These are phyloP conservation scores for Orbilia javanica DNA, from an alignment of 2,329 filamentous ascomycete species.

Conservation along the genomic window DNA sequence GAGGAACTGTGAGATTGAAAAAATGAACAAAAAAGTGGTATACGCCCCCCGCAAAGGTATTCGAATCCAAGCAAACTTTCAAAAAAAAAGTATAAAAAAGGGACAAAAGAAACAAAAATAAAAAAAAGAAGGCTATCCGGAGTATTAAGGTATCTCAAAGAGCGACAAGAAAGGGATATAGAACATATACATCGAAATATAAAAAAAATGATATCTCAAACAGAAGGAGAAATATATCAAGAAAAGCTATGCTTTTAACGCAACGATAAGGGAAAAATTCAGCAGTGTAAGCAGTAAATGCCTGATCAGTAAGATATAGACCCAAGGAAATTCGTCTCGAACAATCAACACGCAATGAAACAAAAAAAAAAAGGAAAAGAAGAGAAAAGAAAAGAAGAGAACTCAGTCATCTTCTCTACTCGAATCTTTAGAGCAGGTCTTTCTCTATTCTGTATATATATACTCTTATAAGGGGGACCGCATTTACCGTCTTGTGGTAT, in stretches of 20 bases:
- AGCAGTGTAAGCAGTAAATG: constrained; percentile 20
- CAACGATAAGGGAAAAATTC: not conserved
- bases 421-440: not conserved
- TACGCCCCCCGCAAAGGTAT: constrained; percentile 12
- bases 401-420: constrained; percentile 6
- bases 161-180: constrained; percentile 19
- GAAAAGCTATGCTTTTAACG: constrained; percentile 18
- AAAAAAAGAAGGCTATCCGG: constrained; percentile 8
- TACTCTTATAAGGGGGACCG: not conserved
- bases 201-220: constrained; percentile 19
- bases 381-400: constrained; percentile 30
- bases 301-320: constrained; percentile 19
- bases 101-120: constrained; percentile 9
- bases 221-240: not conserved
- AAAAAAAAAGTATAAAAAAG: not conserved
- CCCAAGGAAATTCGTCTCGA: constrained; percentile 48
- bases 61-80: not conserved
- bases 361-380: constrained; percentile 30
- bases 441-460: not conserved
- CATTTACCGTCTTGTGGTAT: constrained; percentile 46
- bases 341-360: constrained; percentile 30
- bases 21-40: not conserved
- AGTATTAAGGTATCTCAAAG: constrained; percentile 37
- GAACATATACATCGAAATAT: constrained; percentile 30
- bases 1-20: not conserved